Conservation (phyloP, 1,284 basidiomycete genomes). For the Singerocomus rubriflavus region DNA sequence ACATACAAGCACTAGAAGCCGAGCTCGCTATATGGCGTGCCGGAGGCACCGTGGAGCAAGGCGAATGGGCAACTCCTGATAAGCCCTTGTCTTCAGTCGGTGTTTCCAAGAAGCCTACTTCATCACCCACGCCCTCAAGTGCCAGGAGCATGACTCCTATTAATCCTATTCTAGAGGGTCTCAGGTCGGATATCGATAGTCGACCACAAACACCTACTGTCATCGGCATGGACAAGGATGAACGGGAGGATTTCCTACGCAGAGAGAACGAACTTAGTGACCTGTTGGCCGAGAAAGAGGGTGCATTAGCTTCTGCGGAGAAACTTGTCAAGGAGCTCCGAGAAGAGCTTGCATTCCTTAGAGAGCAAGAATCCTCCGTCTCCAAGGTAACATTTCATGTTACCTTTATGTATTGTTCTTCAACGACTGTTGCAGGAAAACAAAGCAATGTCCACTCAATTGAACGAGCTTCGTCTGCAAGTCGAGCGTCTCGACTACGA, state of each 20-base stretch:
- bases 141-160: constrained; percentile 78
- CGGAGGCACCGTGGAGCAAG: constrained; percentile 84
- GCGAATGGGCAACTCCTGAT: constrained; percentile 77
- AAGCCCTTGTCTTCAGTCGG: constrained; percentile 46
- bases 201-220: constrained; percentile 85
- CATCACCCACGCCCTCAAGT: constrained; percentile 62
- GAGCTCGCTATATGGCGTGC: constrained; percentile 90
- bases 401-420: constrained; percentile 4
- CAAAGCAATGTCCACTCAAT: constrained; percentile 84
- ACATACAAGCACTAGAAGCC: constrained; percentile 87
- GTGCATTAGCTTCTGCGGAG: constrained; percentile 68
- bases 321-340: constrained; percentile 82
- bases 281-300: constrained; percentile 89
- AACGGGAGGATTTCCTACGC: constrained; percentile 94
- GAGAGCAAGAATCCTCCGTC: constrained; percentile 82
- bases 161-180: constrained; percentile 74
- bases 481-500: constrained; percentile 93
- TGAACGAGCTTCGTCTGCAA: constrained; percentile 91
- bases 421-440: constrained; percentile 63
- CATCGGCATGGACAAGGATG: constrained; percentile 89
- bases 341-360: constrained; percentile 84
- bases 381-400: constrained; percentile 54
- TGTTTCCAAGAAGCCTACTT: constrained; percentile 57
- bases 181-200: constrained; percentile 67
- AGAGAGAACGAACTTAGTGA: constrained; percentile 98